phyloP scores from a whole-genome alignment of 2,329 filamentous ascomycete genomes.

The Myriosclerotinia duriaeana region DNA sequence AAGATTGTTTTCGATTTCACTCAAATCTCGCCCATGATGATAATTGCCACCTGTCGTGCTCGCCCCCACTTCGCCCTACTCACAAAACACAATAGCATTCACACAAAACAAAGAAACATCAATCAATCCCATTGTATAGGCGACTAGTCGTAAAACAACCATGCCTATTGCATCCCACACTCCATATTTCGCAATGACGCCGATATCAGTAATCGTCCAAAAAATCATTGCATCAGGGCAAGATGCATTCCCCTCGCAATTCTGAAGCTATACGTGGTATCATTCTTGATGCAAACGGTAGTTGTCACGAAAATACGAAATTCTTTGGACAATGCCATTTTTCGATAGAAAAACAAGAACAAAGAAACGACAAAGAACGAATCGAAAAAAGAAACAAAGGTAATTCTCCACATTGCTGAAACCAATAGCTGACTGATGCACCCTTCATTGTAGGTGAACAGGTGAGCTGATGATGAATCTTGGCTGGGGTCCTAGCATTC shows the following conservation, averaged over 20 bases:
- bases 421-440: constrained; percentile 12
- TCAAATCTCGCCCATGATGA: constrained; percentile 27
- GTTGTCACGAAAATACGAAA: not conserved
- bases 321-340: not conserved
- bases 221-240: constrained; percentile 9
- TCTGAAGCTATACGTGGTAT: constrained; percentile 12
- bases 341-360: not conserved
- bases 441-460: not conserved
- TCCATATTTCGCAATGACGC: constrained; percentile 15
- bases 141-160: constrained; percentile 27
- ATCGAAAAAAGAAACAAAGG: constrained; percentile 6
- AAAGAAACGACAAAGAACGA: constrained; percentile 3
- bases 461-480: not conserved
- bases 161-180: constrained; percentile 21
- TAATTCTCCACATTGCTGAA: not conserved
- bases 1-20: constrained; percentile 21
- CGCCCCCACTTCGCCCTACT: constrained; percentile 25
- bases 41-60: constrained; percentile 33
- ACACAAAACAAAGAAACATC: constrained; percentile 20
- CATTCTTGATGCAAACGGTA: constrained; percentile 22
- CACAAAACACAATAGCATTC: constrained; percentile 19
- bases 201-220: constrained; percentile 19
- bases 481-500: not conserved
- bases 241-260: constrained; percentile 6
- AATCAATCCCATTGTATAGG: constrained; percentile 24